Base-by-base conservation (phyloP, 805 yeast genomes). In the Ogataea pilisensis region DNA sequence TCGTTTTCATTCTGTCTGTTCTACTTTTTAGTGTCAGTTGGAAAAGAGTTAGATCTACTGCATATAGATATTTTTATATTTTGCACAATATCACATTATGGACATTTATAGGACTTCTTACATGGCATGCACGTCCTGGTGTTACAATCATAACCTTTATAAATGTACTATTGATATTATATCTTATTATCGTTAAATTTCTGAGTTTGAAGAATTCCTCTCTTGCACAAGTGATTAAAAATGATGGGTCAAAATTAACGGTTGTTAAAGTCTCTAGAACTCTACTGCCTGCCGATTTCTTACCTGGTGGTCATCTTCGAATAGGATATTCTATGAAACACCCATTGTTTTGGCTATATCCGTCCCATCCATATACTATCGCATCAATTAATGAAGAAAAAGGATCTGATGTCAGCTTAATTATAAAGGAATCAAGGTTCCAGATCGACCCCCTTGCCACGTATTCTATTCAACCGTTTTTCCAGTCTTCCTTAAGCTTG, bases 81-180 rank as follows among this genome's bases (percentile, higher is more conserved):
- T 46, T 70, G 16, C 95, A 85, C 57, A 73, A 78, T 39, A 27
- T 75, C 4, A 65, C 77, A 2, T 69, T 77, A 8, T 64, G 76
- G 61, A 24, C 63, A 1, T 66, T 73, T 40, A 59, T 80, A 4
- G 48, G 68, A 1, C 48, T 77, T 19, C 68, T 76, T 5, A 66
- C 70, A 1, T 64, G 73, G 38, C 95, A 85, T 60, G 85, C 93
- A 1, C 71, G 91, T 45, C 91, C 91, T 0, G 80, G 81, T 1
- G 85, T 82, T 1, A 50, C 64, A 0, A 47, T 66, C 16, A 61
- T 61, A 29, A 54, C 68, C 4, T 17, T 56, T 2, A 13, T 67
- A 3, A 61, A 63, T 35, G 29, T 57, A 2, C 4, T 45, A 0
- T 37, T 73, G 13, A 46, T 78, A 11, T 36, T 52, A 3, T 61